phyloP scores from a whole-genome alignment of 495 filamentous ascomycete species.

The Tuber calosporum region DNA sequence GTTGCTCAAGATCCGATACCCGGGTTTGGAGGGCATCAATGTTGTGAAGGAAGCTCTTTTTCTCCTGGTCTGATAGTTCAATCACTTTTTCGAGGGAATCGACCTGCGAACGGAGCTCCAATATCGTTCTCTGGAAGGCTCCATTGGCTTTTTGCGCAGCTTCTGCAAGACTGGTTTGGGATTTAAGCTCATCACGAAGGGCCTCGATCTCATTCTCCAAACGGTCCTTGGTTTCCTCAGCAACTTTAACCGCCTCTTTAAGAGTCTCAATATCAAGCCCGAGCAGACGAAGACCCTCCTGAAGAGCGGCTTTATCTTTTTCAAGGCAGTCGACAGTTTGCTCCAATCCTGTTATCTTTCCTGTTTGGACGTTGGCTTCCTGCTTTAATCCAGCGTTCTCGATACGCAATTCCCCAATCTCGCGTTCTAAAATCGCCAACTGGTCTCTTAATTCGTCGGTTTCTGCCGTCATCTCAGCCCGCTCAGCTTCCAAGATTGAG shows the following conservation, averaged over 20 bases:
- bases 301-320: constrained; percentile 26
- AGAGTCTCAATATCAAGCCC: constrained; percentile 17
- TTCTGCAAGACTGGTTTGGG: constrained; percentile 16
- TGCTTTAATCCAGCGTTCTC: constrained; percentile 20
- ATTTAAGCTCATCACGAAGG: constrained; percentile 22
- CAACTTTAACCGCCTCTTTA: constrained; percentile 10
- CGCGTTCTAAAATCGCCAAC: constrained; percentile 13
- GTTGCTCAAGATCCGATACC: constrained; percentile 23
- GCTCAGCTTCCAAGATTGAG: constrained; percentile 19
- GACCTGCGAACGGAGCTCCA: constrained; percentile 27
- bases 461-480: constrained; percentile 20
- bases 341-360: constrained; percentile 16
- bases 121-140: constrained; percentile 22
- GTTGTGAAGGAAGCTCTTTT: constrained; percentile 19
- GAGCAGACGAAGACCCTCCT: constrained; percentile 15
- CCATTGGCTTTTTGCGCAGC: constrained; percentile 15
- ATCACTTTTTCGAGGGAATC: constrained; percentile 18
- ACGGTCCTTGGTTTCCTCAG: constrained; percentile 14
- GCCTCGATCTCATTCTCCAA: constrained; percentile 20
- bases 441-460: constrained; percentile 21
- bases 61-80: constrained; percentile 13
- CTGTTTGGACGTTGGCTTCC: constrained; percentile 13
- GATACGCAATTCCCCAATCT: constrained; percentile 20
- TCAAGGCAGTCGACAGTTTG: constrained; percentile 10
- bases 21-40: constrained; percentile 20